Conservation (phyloP, 805 yeast species). For the Spathaspora arborariae region DNA sequence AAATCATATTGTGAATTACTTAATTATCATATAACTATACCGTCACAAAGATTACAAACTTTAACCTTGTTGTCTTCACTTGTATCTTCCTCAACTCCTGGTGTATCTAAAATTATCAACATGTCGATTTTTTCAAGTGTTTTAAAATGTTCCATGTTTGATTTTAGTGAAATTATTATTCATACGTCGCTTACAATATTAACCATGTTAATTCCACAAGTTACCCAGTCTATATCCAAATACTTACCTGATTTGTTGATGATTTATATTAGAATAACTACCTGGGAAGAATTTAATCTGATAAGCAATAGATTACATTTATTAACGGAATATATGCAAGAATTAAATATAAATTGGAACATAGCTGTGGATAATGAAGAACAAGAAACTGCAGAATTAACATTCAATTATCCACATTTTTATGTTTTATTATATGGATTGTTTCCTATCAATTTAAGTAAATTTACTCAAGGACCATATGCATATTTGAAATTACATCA, state of each 20-base stretch:
- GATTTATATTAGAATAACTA: conserved; percentile 38
- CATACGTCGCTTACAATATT: conserved; percentile 29
- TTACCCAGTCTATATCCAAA: conserved; percentile 28
- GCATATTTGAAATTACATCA: conserved; percentile 20
- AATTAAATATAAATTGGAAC: conserved; percentile 15
- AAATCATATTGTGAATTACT: conserved; percentile 32
- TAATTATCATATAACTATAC: conserved; percentile 29
- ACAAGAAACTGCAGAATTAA: conserved; percentile 12
- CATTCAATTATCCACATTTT: conserved; percentile 30
- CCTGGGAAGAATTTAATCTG: conserved; percentile 19
- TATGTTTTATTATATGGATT: conserved; percentile 53
- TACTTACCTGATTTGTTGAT: conserved; percentile 41
- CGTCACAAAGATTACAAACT: conserved; percentile 33
- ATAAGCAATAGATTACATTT: conserved; percentile 9
- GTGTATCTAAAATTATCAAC: conserved; percentile 25
- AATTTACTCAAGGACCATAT: conserved; percentile 41
- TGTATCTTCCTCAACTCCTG: conserved; percentile 22
- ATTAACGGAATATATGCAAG: conserved; percentile 6
- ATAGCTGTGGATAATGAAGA: conserved; percentile 12
- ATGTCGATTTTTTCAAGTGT: conserved; percentile 36
- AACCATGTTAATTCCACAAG: conserved; percentile 40
- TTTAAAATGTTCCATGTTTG: conserved; percentile 37
- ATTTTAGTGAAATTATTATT: conserved; percentile 37
- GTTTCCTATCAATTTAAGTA: conserved; percentile 47
- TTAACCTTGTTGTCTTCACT: conserved; percentile 35